phyloP scores from a whole-genome alignment of 2,329 filamentous ascomycete species.

The Lecanicillium sp. region DNA sequence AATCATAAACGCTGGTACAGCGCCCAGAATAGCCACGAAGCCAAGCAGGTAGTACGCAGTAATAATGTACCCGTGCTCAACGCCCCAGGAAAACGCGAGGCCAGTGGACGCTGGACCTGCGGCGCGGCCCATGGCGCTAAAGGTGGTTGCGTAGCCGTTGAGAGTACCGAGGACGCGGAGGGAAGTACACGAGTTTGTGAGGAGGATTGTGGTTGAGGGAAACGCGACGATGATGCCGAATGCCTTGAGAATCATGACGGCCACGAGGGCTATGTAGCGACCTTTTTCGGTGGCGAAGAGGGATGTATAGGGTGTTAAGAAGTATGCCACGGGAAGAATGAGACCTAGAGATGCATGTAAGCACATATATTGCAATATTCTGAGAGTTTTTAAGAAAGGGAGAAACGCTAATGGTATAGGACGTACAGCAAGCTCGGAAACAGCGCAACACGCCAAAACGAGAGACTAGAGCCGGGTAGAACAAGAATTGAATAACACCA shows the following conservation, averaged over 20 bases:
- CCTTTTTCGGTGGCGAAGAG: constrained; percentile 40
- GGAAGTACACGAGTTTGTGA: constrained; percentile 78
- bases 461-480: constrained; percentile 71
- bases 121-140: constrained; percentile 73
- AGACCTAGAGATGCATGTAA: constrained; percentile 32
- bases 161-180: constrained; percentile 72
- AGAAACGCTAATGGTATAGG: neutral
- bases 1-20: constrained; percentile 65
- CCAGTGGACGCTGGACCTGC: constrained; percentile 69
- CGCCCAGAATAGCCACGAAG: constrained; percentile 52
- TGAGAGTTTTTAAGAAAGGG: neutral
- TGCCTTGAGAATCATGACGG: constrained; percentile 65
- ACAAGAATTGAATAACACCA: constrained; percentile 74
- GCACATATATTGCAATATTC: too few relatives aligned
- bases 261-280: constrained; percentile 56
- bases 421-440: constrained; percentile 53
- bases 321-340: constrained; percentile 65
- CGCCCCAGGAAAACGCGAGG: constrained; percentile 64
- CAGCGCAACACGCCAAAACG: constrained; percentile 67
- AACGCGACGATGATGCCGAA: constrained; percentile 76
- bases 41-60: constrained; percentile 76
- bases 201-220: constrained; percentile 79
- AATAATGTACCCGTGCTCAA: constrained; percentile 67
- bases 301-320: constrained; percentile 73
- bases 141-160: constrained; percentile 82